phyloP scores from a whole-genome alignment of 345 rosid species.

The Arabis hirsuta region DNA sequence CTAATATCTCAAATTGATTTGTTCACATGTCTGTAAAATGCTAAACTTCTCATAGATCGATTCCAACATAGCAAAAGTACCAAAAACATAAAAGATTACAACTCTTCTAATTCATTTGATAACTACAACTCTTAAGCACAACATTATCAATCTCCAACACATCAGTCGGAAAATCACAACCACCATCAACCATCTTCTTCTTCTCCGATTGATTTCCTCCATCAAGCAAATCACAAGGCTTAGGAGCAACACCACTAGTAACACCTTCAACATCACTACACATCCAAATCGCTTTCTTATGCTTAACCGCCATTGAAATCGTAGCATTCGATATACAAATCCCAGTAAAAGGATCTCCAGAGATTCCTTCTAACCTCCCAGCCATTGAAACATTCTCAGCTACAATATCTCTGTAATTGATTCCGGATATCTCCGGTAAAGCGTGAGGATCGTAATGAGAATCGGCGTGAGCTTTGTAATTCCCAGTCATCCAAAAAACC shows the following conservation, averaged over 20 bases:
- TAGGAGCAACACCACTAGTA: constrained; percentile 56
- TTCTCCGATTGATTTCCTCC: constrained; percentile 19
- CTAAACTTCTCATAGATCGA: not conserved
- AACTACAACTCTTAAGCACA: constrained; percentile 61
- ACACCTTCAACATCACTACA: constrained; percentile 63
- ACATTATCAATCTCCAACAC: constrained; percentile 68
- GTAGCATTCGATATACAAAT: constrained; percentile 72
- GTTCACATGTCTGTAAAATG: not conserved
- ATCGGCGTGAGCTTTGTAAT: constrained; percentile 59
- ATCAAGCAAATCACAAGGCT: constrained; percentile 51
- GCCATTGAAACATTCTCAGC: constrained; percentile 62
- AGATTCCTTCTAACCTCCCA: constrained; percentile 57
- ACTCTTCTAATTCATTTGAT: constrained; percentile 33
- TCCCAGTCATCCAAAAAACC: constrained; percentile 77
- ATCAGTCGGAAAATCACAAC: constrained; percentile 68
- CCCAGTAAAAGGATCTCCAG: constrained; percentile 50
- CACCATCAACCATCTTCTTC: constrained; percentile 25
- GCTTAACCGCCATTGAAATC: constrained; percentile 49
- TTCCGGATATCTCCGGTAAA: constrained; percentile 51
- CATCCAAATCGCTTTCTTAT: constrained; percentile 59
- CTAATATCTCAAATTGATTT: not conserved
- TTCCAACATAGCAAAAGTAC: not conserved
- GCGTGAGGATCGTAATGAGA: constrained; percentile 59
- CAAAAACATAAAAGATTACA: not conserved
- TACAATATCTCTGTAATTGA: constrained; percentile 53